phyloP scores from a whole-genome alignment of 202 grass and related monocot genomes.

The Saccharum hybrid region DNA sequence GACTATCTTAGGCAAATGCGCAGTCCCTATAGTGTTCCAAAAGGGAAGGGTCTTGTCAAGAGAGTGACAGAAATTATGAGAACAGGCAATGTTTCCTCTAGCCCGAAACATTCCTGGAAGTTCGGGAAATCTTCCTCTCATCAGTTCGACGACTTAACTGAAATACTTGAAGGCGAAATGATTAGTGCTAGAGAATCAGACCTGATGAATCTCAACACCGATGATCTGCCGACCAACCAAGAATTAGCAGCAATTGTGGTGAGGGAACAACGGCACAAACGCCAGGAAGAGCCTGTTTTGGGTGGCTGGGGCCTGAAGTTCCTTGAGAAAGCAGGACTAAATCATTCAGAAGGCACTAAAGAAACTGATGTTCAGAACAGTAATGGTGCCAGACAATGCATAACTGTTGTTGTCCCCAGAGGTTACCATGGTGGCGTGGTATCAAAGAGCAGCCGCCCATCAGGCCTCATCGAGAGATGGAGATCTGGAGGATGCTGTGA shows the following conservation, averaged over 20 bases:
- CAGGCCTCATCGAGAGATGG: slow-evolving; percentile 75
- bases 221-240: slow-evolving; percentile 57
- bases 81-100: slow-evolving; percentile 52
- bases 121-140: slow-evolving; percentile 46
- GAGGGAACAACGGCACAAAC: slow-evolving; percentile 36
- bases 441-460: slow-evolving; percentile 34
- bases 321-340: slow-evolving; percentile 63
- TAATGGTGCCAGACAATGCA: slow-evolving; percentile 20
- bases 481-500: slow-evolving; percentile 64
- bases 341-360: slow-evolving; percentile 6
- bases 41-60: slow-evolving; percentile 63
- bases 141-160: slow-evolving; percentile 43
- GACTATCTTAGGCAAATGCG: slow-evolving; percentile 59
- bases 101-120: slow-evolving; percentile 51
- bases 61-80: slow-evolving; percentile 77
- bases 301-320: slow-evolving; percentile 95
- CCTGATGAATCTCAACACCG: slow-evolving; percentile 25
- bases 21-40: slow-evolving; percentile 47
- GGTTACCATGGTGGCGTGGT: slow-evolving; percentile 66
- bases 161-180: slow-evolving; percentile 34
- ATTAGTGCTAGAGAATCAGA: slow-evolving; percentile 47
- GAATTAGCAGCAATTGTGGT: slow-evolving; percentile 80
- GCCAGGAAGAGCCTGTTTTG: slow-evolving; percentile 33
- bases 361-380: slow-evolving; percentile 22
- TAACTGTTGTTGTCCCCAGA: slow-evolving; percentile 65